Evolutionary conservation across 208 protist genomes (phyloP).

Genomic region (Naegleria lovaniensis): DNA sequence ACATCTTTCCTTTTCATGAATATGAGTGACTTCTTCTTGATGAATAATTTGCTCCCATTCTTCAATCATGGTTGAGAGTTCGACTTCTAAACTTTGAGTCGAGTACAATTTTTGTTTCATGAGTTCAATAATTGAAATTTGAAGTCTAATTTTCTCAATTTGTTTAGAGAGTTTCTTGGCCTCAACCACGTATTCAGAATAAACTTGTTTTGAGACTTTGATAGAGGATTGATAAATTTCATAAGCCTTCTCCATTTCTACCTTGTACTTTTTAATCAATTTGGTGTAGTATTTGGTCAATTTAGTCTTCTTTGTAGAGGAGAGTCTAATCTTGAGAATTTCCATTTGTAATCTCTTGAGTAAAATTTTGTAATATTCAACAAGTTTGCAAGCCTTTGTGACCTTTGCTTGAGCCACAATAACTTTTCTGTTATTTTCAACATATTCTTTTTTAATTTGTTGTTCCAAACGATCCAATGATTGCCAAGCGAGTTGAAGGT

Average conservation of each 20-base stretch:
- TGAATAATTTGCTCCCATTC: background rate
- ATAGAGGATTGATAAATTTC: background rate
- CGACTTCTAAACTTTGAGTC: background rate
- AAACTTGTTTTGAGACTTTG: background rate
- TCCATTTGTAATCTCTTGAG: background rate
- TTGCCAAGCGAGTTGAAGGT: background rate
- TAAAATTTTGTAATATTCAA: background rate
- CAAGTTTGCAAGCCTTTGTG: background rate
- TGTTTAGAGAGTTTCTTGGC: background rate
- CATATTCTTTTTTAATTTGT: background rate
- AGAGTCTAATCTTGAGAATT: background rate
- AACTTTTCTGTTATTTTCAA: background rate
- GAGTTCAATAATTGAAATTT: background rate
- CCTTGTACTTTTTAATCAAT: background rate
- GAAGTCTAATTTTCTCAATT: background rate
- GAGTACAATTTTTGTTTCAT: background rate
- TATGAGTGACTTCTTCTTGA: background rate
- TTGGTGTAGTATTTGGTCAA: background rate
- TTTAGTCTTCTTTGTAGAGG: background rate
- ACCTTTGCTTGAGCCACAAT: background rate
- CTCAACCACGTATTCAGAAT: background rate
- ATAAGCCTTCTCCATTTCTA: background rate
- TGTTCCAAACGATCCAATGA: background rate
- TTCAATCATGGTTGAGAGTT: background rate
- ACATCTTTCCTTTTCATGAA: background rate